phyloP scores from a whole-genome alignment of 257 asterid species.

The Scutellaria barbata region DNA sequence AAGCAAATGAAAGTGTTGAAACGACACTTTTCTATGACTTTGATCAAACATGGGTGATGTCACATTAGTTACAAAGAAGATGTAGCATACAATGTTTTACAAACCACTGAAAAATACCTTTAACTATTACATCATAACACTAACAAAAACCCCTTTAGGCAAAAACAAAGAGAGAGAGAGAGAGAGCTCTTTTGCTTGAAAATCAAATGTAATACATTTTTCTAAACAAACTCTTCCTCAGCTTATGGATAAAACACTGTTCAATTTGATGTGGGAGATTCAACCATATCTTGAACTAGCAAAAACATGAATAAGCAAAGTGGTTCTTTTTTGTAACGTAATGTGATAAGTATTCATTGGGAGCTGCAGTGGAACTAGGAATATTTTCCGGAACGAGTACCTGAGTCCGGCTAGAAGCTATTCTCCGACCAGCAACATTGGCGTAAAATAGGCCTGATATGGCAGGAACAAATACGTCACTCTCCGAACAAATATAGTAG shows the following conservation, averaged over 20 bases:
- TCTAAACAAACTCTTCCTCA: conserved; percentile 31
- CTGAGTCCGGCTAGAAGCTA: conserved; percentile 66
- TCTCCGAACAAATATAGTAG: conserved; percentile 53
- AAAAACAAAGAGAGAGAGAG: conserved; percentile 27
- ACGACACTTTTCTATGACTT: neutral
- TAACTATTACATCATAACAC: conserved; percentile 36
- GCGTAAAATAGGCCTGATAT: conserved; percentile 82
- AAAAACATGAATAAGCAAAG: conserved; percentile 80
- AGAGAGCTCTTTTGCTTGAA: conserved; percentile 26
- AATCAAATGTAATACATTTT: conserved; percentile 27
- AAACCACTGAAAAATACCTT: conserved; percentile 37
- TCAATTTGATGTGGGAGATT: conserved; percentile 22
- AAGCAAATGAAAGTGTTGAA: too few relatives aligned
- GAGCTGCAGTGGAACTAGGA: conserved; percentile 61
- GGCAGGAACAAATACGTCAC: conserved; percentile 64
- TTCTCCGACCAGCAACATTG: conserved; percentile 82
- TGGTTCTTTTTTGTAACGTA: conserved; percentile 76
- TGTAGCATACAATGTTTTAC: conserved; percentile 35
- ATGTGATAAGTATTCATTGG: conserved; percentile 62
- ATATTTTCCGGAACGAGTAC: conserved; percentile 74
- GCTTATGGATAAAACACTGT: conserved; percentile 31
- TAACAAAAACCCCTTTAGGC: conserved; percentile 42
- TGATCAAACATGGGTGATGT: conserved; percentile 37
- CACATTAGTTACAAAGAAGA: conserved; percentile 33
- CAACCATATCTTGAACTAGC: conserved; percentile 46